Conservation (phyloP, 2,329 filamentous ascomycete species). For the Trichophyton mentagrophytes region DNA sequence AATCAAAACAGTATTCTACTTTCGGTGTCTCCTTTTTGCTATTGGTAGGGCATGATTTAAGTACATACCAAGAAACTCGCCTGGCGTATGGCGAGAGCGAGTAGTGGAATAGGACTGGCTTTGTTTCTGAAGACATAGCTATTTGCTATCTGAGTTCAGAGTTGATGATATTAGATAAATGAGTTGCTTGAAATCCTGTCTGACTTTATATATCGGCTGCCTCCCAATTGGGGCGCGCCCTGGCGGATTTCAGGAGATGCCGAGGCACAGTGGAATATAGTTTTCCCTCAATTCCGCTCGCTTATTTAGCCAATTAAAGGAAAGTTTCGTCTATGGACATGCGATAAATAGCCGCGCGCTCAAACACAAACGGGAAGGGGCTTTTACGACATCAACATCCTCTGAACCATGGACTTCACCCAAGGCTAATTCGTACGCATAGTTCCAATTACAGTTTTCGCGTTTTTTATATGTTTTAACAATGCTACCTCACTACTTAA, state of each 20-base stretch:
- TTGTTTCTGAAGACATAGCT: neutral
- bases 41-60: neutral
- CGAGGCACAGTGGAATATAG: neutral
- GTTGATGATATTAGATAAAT: slow-evolving; percentile 5
- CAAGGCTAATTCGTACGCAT: too few species aligned
- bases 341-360: too few species aligned
- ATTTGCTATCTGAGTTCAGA: neutral
- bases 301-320: too few species aligned
- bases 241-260: neutral
- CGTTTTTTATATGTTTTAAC: neutral
- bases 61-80: slow-evolving; percentile 38
- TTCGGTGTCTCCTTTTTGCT: neutral
- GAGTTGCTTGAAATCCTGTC: slow-evolving; percentile 5
- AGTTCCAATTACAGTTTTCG: too few species aligned
- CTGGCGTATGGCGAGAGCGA: slow-evolving; percentile 51
- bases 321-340: too few species aligned
- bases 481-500: slow-evolving; percentile 15
- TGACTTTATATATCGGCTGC: neutral
- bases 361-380: too few species aligned
- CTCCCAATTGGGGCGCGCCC: neutral
- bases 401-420: too few species aligned
- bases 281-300: neutral
- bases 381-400: too few species aligned
- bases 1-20: neutral
- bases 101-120: slow-evolving; percentile 56